Evolutionary conservation across 2,329 filamentous ascomycete species (phyloP).

Genomic region (Colletotrichum lindemuthianum): DNA sequence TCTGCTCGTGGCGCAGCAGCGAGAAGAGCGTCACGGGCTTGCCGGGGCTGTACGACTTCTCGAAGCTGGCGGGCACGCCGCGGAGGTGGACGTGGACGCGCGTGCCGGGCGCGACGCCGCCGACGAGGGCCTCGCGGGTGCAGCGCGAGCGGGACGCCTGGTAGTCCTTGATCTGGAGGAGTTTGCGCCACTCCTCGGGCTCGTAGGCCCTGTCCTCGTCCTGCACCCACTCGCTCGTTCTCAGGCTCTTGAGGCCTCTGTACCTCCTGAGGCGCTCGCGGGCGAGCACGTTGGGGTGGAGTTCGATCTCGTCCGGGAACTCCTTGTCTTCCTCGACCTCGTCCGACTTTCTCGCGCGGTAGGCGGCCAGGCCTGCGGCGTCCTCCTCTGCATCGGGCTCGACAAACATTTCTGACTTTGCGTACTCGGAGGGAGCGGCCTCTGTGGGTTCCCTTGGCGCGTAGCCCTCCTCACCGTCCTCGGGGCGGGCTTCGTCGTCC

Average conservation of each 20-base stretch:
- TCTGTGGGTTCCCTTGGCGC: constrained; percentile 77
- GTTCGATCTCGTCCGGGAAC: constrained; percentile 96
- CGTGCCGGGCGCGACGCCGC: constrained; percentile 85
- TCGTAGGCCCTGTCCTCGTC: constrained; percentile 88
- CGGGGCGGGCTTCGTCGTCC: constrained; percentile 71
- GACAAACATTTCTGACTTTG: constrained; percentile 91
- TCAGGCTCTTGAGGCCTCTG: constrained; percentile 89
- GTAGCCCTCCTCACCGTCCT: constrained; percentile 83
- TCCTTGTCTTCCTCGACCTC: constrained; percentile 92
- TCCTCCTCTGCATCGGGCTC: constrained; percentile 85
- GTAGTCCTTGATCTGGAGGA: constrained; percentile 92
- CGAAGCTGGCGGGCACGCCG: constrained; percentile 55
- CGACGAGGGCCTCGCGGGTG: constrained; percentile 85
- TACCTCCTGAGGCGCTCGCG: constrained; percentile 87
- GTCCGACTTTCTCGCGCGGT: constrained; percentile 78
- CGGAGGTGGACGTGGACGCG: constrained; percentile 82
- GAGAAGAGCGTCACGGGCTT: constrained; percentile 82
- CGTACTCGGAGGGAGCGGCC: constrained; percentile 85
- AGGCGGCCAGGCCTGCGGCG: constrained; percentile 81
- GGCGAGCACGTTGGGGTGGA: constrained; percentile 87
- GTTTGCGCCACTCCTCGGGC: constrained; percentile 87
- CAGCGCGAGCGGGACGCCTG: constrained; percentile 81
- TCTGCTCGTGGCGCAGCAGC: constrained; percentile 92
- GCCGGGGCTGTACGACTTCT: constrained; percentile 60
- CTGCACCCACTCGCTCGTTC: constrained; percentile 88